Evolutionary conservation across 345 rosid species (phyloP), one percentile per base, ranked within the genome.

Genomic region (Gossypium raimondii): DNA sequence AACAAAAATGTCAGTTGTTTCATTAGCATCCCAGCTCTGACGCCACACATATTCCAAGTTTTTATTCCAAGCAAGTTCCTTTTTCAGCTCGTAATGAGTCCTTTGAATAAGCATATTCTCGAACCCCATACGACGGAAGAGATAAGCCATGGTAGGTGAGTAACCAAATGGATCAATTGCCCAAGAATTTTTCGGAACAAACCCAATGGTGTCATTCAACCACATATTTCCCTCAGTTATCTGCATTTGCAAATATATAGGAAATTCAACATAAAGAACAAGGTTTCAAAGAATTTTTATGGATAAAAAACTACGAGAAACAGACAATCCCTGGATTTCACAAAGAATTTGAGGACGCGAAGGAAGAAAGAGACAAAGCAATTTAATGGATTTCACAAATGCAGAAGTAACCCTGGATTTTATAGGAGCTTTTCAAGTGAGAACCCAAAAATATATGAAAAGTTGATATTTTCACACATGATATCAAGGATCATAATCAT

Each of bases 41-140:
- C 98, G 98, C 98, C 99, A 95, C 51, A 90, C 34, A 24, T 90
- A 95, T 82, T 95, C 99, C 80, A 95, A 82, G 84, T 95, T 90
- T 87, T 91, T 93, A 70, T 86, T 84, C 85, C 76, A 74, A 41
- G 99, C 93, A 71, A 95, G 97, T 76, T 91, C 99, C 87, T 95
- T 95, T 88, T 95, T 95, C 78, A 95, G 86, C 89, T 95, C 99
- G 67, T 95, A 95, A 79, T 95, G 99, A 62, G 99, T 93, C 82
- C 99, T 91, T 73, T 95, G 99, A 76, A 93, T 95, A 76, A 95
- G 98, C 99, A 95, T 95, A 85, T 95, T 95, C 81, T 95, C 97
- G 4, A 95, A 91, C 73, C 99, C 99, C 99, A 95, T 95, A 24
- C 97, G 98, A 27, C 91, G 92, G 71, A 95, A 89, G 73, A 95